Evolutionary conservation across 2,329 filamentous ascomycete genomes (phyloP), one percentile per base, ranked within the genome.

Genomic region (Pseudocercospora fuligena): DNA sequence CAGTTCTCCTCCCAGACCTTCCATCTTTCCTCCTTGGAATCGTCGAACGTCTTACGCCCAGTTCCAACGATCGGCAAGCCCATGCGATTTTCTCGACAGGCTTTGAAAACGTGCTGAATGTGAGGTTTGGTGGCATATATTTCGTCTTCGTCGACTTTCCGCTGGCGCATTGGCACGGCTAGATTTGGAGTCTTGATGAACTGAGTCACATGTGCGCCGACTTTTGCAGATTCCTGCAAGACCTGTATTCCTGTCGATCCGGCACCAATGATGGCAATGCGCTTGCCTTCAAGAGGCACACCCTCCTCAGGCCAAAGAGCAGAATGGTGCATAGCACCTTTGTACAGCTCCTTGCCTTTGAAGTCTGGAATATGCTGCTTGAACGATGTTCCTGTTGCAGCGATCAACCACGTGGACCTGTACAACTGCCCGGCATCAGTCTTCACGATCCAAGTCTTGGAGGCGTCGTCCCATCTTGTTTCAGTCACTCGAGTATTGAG

Each of bases 121-220:
- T 67, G 67, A 1, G 59, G 40, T 54, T 65, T 60, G n/a, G 53
- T 56, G 25, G 60, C 47, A 43, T 65, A 64, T 29, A 69, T 69
- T 40, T 87, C 84, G 60, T 84, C 80, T 3, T 74, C 76, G 0
- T 81, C 83, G 33, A 89, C 78, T 1, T 78, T 47, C 4, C 80
- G 78, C 64, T 84, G 83, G 4, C 83, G 80, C 86, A 91, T 89
- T 0, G 88, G 88, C 1, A 91, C 72, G 0, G 86, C 87, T 5
- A 89, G 79, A 65, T 90, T 91, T 0, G 89, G 89, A 0, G 88
- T 90, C 12, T 89, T 83, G 72, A 90, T 87, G 76, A 90, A 90
- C 25, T 90, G 86, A 0, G 80, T 82, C 0, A 91, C 75, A 1
- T 74, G 78, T 1, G 58, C 61, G 9, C 71, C 73, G 23, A 74